phyloP scores from a whole-genome alignment of 2,329 filamentous ascomycete species.

The Colletotrichum truncatum region DNA sequence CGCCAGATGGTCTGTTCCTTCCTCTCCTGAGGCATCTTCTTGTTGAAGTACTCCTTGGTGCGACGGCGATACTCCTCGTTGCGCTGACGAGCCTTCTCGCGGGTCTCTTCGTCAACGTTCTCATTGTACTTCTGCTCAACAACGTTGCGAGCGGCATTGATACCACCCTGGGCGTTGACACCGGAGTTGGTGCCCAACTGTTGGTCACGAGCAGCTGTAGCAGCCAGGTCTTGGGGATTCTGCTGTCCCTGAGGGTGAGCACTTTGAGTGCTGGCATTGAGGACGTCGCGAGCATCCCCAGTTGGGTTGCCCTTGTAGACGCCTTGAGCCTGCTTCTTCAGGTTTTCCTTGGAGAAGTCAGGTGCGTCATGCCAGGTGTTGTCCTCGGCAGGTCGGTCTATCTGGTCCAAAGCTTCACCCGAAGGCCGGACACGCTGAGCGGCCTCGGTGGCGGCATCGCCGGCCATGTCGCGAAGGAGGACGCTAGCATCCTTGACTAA shows the following conservation, averaged over 20 bases:
- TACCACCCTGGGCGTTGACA: conserved; percentile 60
- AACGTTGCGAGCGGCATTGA: conserved; percentile 50
- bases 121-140: conserved; percentile 66
- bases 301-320: conserved; percentile 64
- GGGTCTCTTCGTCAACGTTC: conserved; percentile 73
- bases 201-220: conserved; percentile 53
- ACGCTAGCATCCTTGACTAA: conserved; percentile 80
- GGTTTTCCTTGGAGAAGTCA: conserved; percentile 73
- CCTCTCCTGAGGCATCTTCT: conserved; percentile 92
- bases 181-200: conserved; percentile 53
- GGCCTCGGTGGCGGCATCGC: conserved; percentile 85
- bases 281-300: conserved; percentile 69
- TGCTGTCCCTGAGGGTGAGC: conserved; percentile 65
- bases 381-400: conserved; percentile 87
- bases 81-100: conserved; percentile 54
- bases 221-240: conserved; percentile 62
- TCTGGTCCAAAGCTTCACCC: conserved; percentile 77
- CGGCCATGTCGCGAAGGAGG: conserved; percentile 88
- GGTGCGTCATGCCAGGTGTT: conserved; percentile 95
- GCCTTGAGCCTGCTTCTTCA: conserved; percentile 75
- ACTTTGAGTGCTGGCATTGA: conserved; percentile 63
- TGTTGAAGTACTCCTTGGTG: conserved; percentile 78
- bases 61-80: conserved; percentile 55
- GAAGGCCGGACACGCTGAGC: conserved; percentile 80
- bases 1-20: conserved; percentile 93